Conservation (phyloP, 2,329 filamentous ascomycete genomes). For the Microdochium nivale region DNA sequence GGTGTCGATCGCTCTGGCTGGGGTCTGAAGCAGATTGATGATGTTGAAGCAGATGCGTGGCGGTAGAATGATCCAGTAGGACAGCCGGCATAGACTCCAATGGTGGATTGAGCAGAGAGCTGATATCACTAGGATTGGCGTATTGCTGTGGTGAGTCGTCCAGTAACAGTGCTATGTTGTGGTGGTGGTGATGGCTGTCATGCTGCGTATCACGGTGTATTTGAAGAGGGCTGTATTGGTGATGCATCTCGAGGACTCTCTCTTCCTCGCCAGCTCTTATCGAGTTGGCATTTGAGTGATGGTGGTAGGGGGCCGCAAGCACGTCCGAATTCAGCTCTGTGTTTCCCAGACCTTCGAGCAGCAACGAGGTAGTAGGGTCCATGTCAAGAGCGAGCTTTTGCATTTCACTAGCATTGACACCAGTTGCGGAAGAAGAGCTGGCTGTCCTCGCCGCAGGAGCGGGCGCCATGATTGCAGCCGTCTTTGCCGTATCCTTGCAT, state of each 20-base stretch:
- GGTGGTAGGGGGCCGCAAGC: neutral
- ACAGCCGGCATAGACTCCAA: slow-evolving; percentile 8
- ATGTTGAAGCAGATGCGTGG: slow-evolving; percentile 16
- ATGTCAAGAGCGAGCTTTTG: neutral
- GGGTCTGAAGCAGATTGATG: slow-evolving; percentile 25
- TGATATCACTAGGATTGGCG: slow-evolving; percentile 39
- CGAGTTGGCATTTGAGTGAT: neutral
- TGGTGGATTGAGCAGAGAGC: slow-evolving; percentile 29
- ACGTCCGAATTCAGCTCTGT: neutral
- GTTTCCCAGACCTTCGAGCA: neutral
- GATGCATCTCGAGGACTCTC: neutral
- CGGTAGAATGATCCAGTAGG: slow-evolving; percentile 15
- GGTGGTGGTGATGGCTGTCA: slow-evolving; percentile 9
- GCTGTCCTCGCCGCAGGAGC: slow-evolving; percentile 3
- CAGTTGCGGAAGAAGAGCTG: neutral
- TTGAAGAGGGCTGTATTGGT: neutral
- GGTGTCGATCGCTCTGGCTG: slow-evolving; percentile 13
- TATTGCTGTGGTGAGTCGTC: slow-evolving; percentile 29
- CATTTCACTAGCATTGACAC: neutral
- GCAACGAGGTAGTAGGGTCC: neutral
- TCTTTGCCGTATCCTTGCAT: slow-evolving; percentile 73
- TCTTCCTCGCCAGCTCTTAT: neutral
- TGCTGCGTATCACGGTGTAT: slow-evolving; percentile 6
- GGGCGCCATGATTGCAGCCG: slow-evolving; percentile 16
- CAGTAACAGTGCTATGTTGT: slow-evolving; percentile 15